Evolutionary conservation across 768 basidiomycete species (phyloP).

Genomic region (Daedaleopsis sinensis): DNA sequence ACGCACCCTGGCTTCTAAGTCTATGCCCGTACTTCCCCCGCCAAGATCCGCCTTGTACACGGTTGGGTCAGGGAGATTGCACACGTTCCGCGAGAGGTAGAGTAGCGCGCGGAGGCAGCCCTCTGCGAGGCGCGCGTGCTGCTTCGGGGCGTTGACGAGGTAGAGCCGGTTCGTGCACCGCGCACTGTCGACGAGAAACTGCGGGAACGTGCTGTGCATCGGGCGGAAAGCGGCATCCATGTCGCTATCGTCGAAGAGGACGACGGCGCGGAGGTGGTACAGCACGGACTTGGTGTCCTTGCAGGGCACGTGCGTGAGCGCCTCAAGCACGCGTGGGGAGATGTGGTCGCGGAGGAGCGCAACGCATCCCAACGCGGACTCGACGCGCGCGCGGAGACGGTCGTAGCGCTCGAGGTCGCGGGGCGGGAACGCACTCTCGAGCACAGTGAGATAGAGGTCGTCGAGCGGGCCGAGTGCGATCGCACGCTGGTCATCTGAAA

Average conservation of each 20-base stretch:
- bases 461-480: background rate
- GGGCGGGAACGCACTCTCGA: conserved; percentile 1
- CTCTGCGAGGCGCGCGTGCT: background rate
- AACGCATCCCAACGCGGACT: background rate
- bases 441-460: conserved; percentile 4
- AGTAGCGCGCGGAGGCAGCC: background rate
- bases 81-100: background rate
- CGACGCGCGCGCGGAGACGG: background rate
- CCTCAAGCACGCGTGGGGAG: background rate
- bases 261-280: background rate
- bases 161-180: background rate
- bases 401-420: background rate
- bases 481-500: background rate
- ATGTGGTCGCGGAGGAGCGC: background rate
- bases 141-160: background rate
- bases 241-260: background rate
- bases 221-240: background rate
- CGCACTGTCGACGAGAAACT: conserved; percentile 1
- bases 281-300: background rate
- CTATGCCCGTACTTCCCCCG: background rate
- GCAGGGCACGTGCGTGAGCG: background rate
- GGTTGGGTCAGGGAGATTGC: background rate
- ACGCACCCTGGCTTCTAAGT: background rate
- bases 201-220: conserved; percentile 4
- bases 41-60: background rate